phyloP scores from a whole-genome alignment of 371 early-diverging fungal genomes.

The Dichotomocladium elegans region DNA sequence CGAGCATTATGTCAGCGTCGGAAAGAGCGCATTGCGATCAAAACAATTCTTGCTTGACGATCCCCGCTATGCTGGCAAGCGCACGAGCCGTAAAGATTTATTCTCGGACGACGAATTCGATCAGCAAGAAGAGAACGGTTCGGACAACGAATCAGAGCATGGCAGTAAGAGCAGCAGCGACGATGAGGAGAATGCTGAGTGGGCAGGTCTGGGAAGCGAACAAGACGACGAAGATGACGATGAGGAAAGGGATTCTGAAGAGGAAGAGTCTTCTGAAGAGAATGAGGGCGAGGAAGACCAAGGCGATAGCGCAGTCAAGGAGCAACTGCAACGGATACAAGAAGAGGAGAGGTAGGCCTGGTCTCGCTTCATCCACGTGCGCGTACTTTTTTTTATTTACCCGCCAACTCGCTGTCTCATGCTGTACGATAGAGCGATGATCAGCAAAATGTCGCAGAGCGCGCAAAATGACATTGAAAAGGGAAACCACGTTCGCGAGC shows the following conservation, averaged over 20 bases:
- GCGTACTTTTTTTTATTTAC: background rate
- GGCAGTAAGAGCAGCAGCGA: slow-evolving; percentile 20
- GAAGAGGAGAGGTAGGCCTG: slow-evolving; percentile 75
- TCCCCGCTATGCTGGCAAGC: slow-evolving; percentile 75
- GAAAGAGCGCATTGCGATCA: slow-evolving; percentile 66
- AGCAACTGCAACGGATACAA: slow-evolving; percentile 72
- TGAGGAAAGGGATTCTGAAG: slow-evolving; percentile 19
- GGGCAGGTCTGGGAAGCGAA: slow-evolving; percentile 8
- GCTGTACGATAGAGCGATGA: slow-evolving; percentile 39
- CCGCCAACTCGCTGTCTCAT: background rate
- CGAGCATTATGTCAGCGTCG: slow-evolving; percentile 70
- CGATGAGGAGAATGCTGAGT: slow-evolving; percentile 13
- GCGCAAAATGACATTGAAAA: slow-evolving; percentile 83
- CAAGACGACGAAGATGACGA: slow-evolving; percentile 34
- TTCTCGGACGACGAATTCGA: slow-evolving; percentile 47
- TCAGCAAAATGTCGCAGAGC: slow-evolving; percentile 64
- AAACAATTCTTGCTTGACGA: slow-evolving; percentile 64
- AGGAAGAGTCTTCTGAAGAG: slow-evolving; percentile 20
- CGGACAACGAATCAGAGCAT: slow-evolving; percentile 31
- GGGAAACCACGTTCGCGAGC: slow-evolving; percentile 84
- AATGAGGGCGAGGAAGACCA: slow-evolving; percentile 19
- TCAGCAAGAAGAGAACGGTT: slow-evolving; percentile 28
- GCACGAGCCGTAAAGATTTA: slow-evolving; percentile 59
- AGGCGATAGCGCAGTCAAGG: slow-evolving; percentile 38
- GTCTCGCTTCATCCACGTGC: too few relatives aligned